Evolutionary conservation across 1,139 yeast genomes (phyloP).

Genomic region (Yarrowia galli): DNA sequence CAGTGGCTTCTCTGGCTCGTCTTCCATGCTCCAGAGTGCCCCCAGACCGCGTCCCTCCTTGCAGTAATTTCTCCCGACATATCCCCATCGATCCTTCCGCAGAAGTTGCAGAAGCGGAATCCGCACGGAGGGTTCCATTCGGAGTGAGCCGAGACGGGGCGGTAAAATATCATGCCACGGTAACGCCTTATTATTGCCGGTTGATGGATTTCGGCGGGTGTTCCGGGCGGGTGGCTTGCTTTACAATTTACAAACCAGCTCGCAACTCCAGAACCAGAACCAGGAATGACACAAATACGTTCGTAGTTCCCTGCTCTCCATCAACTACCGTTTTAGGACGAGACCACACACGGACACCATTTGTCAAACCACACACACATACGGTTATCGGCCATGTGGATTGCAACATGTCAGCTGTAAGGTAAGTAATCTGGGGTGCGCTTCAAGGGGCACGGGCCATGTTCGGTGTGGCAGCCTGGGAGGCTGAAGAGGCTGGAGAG

Average conservation of each 20-base stretch:
- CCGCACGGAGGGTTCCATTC: conserved; percentile 1
- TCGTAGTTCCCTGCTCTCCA: not conserved
- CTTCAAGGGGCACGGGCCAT: conserved; percentile 21
- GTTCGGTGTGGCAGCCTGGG: not conserved
- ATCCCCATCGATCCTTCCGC: conserved; percentile 28
- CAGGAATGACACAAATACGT: no score
- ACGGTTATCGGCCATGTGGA: conserved; percentile 37
- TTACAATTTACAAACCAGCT: no score
- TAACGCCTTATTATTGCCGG: not conserved
- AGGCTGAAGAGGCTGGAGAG: not conserved
- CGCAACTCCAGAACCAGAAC: not conserved
- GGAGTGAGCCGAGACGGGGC: not conserved
- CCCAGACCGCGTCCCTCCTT: not conserved
- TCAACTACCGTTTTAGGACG: conserved; percentile 16
- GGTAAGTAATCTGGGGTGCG: conserved; percentile 26
- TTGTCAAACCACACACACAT: not conserved
- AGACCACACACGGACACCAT: not conserved
- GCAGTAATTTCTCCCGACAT: conserved; percentile 26
- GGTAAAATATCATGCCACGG: not conserved
- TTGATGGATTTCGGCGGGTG: not conserved
- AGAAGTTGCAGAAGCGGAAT: conserved; percentile 21
- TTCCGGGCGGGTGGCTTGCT: no score
- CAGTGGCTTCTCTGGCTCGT: no score
- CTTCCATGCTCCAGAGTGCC: no score
- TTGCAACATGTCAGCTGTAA: conserved; percentile 26